phyloP scores from a whole-genome alignment of 768 basidiomycete species.

The Rhodotorula babjevae region DNA sequence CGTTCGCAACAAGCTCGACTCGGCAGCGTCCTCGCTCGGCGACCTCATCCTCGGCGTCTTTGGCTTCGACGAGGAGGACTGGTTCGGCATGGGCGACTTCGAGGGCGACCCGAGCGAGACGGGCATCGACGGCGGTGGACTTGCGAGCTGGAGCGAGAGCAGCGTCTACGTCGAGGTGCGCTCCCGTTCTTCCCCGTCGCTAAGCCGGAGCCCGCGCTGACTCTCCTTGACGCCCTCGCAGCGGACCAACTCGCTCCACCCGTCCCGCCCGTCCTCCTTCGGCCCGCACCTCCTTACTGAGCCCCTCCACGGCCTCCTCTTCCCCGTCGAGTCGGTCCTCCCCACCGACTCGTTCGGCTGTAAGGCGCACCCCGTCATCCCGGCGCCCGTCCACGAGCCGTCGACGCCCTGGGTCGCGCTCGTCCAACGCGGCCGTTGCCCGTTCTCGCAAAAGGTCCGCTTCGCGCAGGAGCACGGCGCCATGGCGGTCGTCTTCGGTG shows the following conservation, averaged over 20 bases:
- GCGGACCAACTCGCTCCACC: constrained; percentile 27
- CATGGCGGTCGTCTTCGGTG: constrained; percentile 85
- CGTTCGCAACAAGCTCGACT: not conserved
- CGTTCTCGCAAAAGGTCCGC: constrained; percentile 81
- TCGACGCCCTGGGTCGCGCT: constrained; percentile 70
- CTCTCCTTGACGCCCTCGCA: not conserved
- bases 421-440: constrained; percentile 80
- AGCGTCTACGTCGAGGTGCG: constrained; percentile 32
- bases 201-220: not conserved
- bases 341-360: constrained; percentile 19
- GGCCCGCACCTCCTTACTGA: constrained; percentile 33
- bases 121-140: not conserved
- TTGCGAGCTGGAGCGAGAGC: constrained; percentile 33
- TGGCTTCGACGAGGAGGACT: constrained; percentile 26
- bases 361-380: not conserved
- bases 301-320: constrained; percentile 24
- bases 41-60: constrained; percentile 22
- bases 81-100: not conserved
- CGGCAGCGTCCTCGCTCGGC: not conserved
- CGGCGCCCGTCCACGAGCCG: not conserved
- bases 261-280: constrained; percentile 36
- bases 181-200: too few relatives aligned
- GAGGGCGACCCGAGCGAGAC: not conserved
- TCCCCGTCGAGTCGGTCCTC: constrained; percentile 14
- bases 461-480: constrained; percentile 67